phyloP scores from a whole-genome alignment of 139 green algal species.

The Nannochloris sp. region DNA sequence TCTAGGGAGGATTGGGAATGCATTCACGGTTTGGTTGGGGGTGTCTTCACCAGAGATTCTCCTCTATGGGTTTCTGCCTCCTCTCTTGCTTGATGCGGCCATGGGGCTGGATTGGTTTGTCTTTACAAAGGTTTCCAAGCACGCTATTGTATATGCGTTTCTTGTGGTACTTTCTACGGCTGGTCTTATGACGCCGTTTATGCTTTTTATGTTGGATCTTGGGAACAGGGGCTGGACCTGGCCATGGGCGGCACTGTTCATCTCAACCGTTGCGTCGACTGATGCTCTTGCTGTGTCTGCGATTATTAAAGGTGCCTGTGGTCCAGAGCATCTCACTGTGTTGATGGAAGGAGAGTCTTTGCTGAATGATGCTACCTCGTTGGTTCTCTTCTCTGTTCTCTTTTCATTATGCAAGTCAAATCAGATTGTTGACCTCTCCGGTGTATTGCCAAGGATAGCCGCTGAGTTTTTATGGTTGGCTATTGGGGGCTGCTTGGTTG shows the following conservation, averaged over 20 bases:
- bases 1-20: slow-evolving; percentile 58
- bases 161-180: slow-evolving; percentile 44
- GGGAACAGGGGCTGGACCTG: slow-evolving; percentile 48
- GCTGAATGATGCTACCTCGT: slow-evolving; percentile 71
- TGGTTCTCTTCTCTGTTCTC: slow-evolving; percentile 78
- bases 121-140: slow-evolving; percentile 41
- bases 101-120: slow-evolving; percentile 80
- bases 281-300: slow-evolving; percentile 68
- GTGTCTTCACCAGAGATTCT: slow-evolving; percentile 63
- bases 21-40: slow-evolving; percentile 55
- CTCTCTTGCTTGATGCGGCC: slow-evolving; percentile 38
- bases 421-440: slow-evolving; percentile 6
- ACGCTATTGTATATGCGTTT: slow-evolving; percentile 63
- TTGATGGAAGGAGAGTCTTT: slow-evolving; percentile 79
- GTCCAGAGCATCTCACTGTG: slow-evolving; percentile 52
- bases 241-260: slow-evolving; percentile 60
- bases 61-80: slow-evolving; percentile 81
- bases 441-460: slow-evolving; percentile 15
- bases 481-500: slow-evolving; percentile 43
- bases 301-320: slow-evolving; percentile 43
- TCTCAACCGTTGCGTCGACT: slow-evolving; percentile 62
- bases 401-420: slow-evolving; percentile 2
- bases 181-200: slow-evolving; percentile 60
- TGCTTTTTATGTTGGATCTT: slow-evolving; percentile 62
- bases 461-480: slow-evolving; percentile 18